Base-by-base conservation (phyloP, 352 stramenopile genomes). In the Saprolegnia parasitica region DNA sequence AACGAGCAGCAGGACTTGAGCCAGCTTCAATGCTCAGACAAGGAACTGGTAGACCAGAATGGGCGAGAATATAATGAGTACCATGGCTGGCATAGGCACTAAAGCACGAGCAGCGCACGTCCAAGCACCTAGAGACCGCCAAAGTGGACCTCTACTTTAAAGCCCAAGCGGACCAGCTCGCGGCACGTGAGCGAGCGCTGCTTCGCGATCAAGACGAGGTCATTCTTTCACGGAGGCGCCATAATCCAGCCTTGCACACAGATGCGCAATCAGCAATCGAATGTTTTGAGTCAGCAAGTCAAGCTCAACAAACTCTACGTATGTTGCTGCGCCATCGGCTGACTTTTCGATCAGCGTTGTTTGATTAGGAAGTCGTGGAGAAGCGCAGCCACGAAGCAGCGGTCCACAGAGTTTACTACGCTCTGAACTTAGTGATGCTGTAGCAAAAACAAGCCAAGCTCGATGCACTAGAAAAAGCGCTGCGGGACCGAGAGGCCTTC, bases 301-400 rank as follows among this genome's bases (percentile, higher is more conserved):
- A 49, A 49, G 42, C 42, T 49, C 42, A 49, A 49, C 18, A 49
- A 49, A n/a, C 42, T 49, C 42, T 49, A 49, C 10, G 42, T 49
- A 49, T n/a, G 29, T 2, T 1, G 42, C 42, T 49, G 13, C 42
- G 8, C 10, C 39, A 46, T 46, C 8, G 39, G n/a, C n/a, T n/a
- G n/a, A n/a, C n/a, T n/a, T n/a, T n/a, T n/a, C n/a, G n/a, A n/a
- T n/a, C n/a, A n/a, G n/a, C n/a, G n/a, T n/a, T n/a, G n/a, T 35
- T 35, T 2, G 29, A 35, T 35, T 35, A 35, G 42, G 42, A 15
- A 15, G 11, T n/a, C 13, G 13, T 49, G 3, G 42, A 49, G 42
- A 15, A 49, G 42, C 42, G 42, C 42, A n/a, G 3, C 8, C 42
- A 49, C 18, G 42, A 49, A 49, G 42, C 3, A 49, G 13, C 42